A percentile compares a stretch with the other conserved stretches of the same genome.
phyloP scores from a whole-genome alignment of 371 early-diverging fungal genomes.

The Mucor lusitanicus region DNA sequence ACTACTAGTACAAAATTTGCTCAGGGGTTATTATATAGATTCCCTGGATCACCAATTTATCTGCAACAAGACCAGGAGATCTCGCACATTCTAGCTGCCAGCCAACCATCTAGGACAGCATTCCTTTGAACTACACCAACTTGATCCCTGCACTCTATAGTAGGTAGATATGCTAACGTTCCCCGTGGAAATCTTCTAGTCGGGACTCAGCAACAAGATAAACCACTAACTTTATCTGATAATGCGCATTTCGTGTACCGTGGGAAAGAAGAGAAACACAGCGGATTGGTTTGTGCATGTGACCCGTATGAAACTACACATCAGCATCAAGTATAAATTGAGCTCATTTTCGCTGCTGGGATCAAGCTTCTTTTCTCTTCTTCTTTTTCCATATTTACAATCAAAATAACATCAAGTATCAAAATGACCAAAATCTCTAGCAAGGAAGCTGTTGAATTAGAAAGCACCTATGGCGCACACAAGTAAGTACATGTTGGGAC shows the following conservation, averaged over 20 bases:
- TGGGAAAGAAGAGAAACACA: neutral
- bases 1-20: neutral
- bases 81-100: no score
- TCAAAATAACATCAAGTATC: neutral
- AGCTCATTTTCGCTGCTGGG: neutral
- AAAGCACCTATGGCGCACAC: constrained; percentile 83
- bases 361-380: neutral
- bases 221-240: constrained; percentile 1
- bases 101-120: neutral
- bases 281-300: constrained; percentile 1
- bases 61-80: neutral
- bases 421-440: constrained; percentile 35
- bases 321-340: neutral
- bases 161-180: neutral
- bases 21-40: neutral
- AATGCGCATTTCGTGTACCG: neutral
- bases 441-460: constrained; percentile 66
- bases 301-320: neutral
- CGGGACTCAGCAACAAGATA: neutral
- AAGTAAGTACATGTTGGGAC: constrained; percentile 57
- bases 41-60: neutral
- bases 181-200: neutral
- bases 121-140: neutral
- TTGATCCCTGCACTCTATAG: neutral
- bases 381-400: constrained; percentile 5